phyloP scores from a whole-genome alignment of 2,329 filamentous ascomycete genomes.

The Stemphylium lycopersici region DNA sequence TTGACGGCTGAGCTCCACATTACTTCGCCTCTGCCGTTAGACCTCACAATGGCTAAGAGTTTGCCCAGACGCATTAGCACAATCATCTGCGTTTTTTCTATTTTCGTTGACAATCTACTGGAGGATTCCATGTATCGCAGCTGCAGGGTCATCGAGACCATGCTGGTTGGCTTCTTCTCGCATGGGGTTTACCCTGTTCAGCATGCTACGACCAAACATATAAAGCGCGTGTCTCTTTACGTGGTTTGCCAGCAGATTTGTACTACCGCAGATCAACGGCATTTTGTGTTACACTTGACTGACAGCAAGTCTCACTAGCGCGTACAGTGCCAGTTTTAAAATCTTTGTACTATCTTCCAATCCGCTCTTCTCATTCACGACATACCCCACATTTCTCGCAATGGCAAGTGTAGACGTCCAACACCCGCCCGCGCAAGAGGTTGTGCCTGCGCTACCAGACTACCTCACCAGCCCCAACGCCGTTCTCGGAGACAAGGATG shows the following conservation, averaged over 20 bases:
- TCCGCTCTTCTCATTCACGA: background rate
- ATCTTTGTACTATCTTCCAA: background rate
- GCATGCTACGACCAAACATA: slow-evolving; percentile 9
- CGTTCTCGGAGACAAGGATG: slow-evolving; percentile 60
- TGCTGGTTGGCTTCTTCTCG: slow-evolving; percentile 4
- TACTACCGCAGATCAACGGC: background rate
- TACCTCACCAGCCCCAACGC: slow-evolving; percentile 66
- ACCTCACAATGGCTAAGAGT: background rate
- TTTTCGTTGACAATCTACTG: slow-evolving; percentile 4
- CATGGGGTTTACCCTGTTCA: background rate
- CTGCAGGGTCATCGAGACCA: slow-evolving; percentile 14
- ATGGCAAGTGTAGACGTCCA: slow-evolving; percentile 42
- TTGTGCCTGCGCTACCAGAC: slow-evolving; percentile 57
- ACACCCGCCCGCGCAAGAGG: slow-evolving; percentile 32
- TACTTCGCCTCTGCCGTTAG: background rate
- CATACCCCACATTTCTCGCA: background rate
- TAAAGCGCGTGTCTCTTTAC: slow-evolving; percentile 7
- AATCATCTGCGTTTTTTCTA: background rate
- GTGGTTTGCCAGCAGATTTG: background rate
- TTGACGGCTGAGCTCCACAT: slow-evolving; percentile 3
- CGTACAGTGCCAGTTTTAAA: background rate
- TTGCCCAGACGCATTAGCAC: slow-evolving; percentile 5
- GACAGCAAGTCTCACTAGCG: background rate
- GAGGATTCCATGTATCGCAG: slow-evolving; percentile 7
- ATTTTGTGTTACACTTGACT: background rate